These are phyloP conservation scores for Aplosporella prunicola DNA, from an alignment of 2,329 filamentous ascomycete genomes.

Conservation along the genomic window DNA sequence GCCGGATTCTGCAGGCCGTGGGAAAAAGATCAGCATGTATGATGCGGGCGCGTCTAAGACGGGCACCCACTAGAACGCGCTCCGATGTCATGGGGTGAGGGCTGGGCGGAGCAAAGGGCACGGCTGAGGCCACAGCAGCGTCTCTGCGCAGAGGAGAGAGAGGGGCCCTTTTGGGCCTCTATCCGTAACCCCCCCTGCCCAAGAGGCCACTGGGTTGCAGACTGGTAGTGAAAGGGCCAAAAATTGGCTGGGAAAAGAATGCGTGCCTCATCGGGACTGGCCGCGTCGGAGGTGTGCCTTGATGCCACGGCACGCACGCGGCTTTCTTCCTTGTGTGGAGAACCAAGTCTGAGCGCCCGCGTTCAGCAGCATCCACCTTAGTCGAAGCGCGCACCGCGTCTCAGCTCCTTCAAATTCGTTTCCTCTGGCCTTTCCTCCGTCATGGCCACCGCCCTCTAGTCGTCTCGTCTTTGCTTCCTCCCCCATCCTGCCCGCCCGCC, in stretches of 20 bases:
- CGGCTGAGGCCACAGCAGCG: neutral
- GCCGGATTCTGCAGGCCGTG: no score
- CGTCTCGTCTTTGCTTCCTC: no score
- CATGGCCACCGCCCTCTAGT: slow-evolving; percentile 8
- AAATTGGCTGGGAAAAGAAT: neutral
- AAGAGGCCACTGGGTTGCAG: no score
- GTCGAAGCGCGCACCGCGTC: slow-evolving; percentile 10
- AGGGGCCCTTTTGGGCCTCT: no score
- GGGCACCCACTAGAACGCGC: no score
- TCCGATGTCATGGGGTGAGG: slow-evolving; percentile 1
- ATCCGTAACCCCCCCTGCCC: no score
- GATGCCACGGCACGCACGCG: slow-evolving; percentile 1
- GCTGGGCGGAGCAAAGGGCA: slow-evolving; percentile 1
- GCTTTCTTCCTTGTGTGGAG: slow-evolving; percentile 6
- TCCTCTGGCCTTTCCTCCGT: slow-evolving; percentile 17
- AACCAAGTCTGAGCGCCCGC: slow-evolving; percentile 9
- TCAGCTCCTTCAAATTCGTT: slow-evolving; percentile 23
- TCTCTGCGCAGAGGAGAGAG: no score
- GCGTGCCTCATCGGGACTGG: neutral
- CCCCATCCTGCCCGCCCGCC: slow-evolving; percentile 14
- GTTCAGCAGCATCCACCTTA: slow-evolving; percentile 9
- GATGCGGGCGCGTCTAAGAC: slow-evolving; percentile 12
- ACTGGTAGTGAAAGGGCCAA: no score
- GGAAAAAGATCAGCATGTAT: slow-evolving; percentile 8
- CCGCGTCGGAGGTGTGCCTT: neutral